Conservation (phyloP, 2,329 filamentous ascomycete species). For the Bipolaris victoriae region DNA sequence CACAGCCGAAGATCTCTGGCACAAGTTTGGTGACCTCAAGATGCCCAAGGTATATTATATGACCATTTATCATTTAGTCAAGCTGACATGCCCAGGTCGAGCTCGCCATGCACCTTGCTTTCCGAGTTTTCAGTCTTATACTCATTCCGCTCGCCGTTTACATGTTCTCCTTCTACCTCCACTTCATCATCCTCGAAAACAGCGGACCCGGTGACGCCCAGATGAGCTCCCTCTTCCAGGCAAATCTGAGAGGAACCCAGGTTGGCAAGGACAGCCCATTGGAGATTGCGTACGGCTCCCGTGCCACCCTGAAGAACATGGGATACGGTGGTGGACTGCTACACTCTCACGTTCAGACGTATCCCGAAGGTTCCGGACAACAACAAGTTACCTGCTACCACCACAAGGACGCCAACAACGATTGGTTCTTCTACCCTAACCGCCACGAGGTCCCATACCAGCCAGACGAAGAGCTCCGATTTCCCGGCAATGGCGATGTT, state of each 20-base stretch:
- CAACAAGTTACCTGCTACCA: slow-evolving; percentile 99
- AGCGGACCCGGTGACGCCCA: slow-evolving; percentile 97
- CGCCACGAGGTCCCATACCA: slow-evolving; percentile 76
- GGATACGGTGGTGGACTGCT: slow-evolving; percentile 96
- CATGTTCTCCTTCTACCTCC: slow-evolving; percentile 91
- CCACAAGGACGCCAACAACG: slow-evolving; percentile 99
- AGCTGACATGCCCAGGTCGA: slow-evolving; percentile 55
- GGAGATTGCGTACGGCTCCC: slow-evolving; percentile 87
- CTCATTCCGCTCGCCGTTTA: slow-evolving; percentile 89
- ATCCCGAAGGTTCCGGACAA: slow-evolving; percentile 88
- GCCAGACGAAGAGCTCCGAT: slow-evolving; percentile 70
- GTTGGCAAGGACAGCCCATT: slow-evolving; percentile 94
- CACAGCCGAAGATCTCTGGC: slow-evolving; percentile 96
- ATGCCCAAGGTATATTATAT: slow-evolving; percentile 72
- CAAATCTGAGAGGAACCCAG: slow-evolving; percentile 90
- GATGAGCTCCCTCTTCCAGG: slow-evolving; percentile 99
- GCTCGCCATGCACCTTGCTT: slow-evolving; percentile 77
- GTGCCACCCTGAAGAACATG: slow-evolving; percentile 97
- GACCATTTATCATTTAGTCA: background rate
- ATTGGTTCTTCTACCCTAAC: slow-evolving; percentile 99
- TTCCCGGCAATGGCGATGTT: slow-evolving; percentile 75
- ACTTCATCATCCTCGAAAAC: slow-evolving; percentile 92
- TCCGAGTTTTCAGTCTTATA: slow-evolving; percentile 86
- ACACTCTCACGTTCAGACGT: slow-evolving; percentile 95
- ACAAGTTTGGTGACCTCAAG: slow-evolving; percentile 92